Base-by-base conservation (phyloP, 805 yeast genomes). In the Candida takata region DNA sequence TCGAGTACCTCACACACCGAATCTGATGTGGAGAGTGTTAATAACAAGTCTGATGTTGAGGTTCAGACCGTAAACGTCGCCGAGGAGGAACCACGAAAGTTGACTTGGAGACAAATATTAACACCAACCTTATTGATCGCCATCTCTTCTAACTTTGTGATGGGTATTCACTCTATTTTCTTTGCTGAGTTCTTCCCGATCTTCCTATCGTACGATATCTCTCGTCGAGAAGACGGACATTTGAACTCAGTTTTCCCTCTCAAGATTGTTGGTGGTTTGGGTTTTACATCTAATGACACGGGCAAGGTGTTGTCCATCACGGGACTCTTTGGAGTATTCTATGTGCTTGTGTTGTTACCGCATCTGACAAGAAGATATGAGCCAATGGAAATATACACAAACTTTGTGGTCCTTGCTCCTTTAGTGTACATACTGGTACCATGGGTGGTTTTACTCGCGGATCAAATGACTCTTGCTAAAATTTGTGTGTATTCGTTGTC, bases 361-460 rank as follows among this genome's bases (percentile, higher is more conserved):
- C 47, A 43, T 27, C 34, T 47, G 19, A 48, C 48, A n/a, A 43
- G 51, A 32, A 47, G 35, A 12, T 47, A 33, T 35, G 49, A 43
- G 28, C 39, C 51, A 8, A 32, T 48, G 12, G 25, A 41, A 28
- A 47, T 48, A 3, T 48, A 44, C 28, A 37, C 45, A 15, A 30
- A 36, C 8, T 40, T 41, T 19, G 39, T 45, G 10, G 15, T 35
- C 4, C 38, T 40, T 4, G 42, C 42, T 37, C 52, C 52, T 10
- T 5, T 43, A n/a, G 14, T 45, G 7, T 48, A 47, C 40, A 6
- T 43, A 1, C 10, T 33, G 4, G 39, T 40, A 5, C 51, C 52
- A 14, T 47, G 33, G 29, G 38, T 47, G 18, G 48, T 45, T 7
- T 37, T 48, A 14, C 29, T 47, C 5, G 52, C 42, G 4, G 35